A percentile compares a stretch with the other conserved stretches of the same genome.
phyloP scores from a whole-genome alignment of 305 asterid genomes.

The Rubia peregrina region DNA sequence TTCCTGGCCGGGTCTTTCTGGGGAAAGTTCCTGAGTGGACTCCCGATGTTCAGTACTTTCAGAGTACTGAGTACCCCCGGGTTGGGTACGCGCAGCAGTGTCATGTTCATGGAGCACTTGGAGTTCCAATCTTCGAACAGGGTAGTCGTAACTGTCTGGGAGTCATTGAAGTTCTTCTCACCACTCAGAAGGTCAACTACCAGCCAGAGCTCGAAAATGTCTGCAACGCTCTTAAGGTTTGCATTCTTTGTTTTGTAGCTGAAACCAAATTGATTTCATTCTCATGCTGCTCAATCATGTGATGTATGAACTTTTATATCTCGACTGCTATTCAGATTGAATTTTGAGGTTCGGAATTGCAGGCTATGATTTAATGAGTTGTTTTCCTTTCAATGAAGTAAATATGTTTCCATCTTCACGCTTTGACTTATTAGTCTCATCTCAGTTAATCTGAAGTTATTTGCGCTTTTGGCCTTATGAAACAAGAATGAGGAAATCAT shows the following conservation, averaged over 20 bases:
- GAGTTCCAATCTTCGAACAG: conserved; percentile 76
- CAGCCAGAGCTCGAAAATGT: conserved; percentile 68
- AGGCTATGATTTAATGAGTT: neutral
- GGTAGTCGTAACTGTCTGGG: conserved; percentile 71
- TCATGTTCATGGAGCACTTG: conserved; percentile 79
- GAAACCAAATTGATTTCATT: conserved; percentile 7
- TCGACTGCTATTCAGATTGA: neutral
- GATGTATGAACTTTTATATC: neutral
- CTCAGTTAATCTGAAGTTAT: neutral
- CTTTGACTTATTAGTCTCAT: neutral
- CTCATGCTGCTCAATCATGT: conserved; percentile 1
- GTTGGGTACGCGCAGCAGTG: conserved; percentile 58
- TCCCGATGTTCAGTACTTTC: conserved; percentile 74
- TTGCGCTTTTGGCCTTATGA: neutral
- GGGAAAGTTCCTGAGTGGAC: conserved; percentile 86
- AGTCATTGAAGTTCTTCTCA: conserved; percentile 75
- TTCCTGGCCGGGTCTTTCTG: conserved; percentile 78
- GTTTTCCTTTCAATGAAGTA: too few species aligned
- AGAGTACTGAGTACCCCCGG: conserved; percentile 64
- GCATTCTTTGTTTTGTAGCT: conserved; percentile 13
- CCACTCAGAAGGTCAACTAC: conserved; percentile 69
- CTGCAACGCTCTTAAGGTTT: conserved; percentile 91
- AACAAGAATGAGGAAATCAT: neutral
- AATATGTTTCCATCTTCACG: neutral
- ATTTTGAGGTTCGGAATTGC: neutral